Evolutionary conservation across 352 stramenopile genomes (phyloP), one percentile per base, ranked within the genome.

Genomic region (Pythium sukuiense): DNA sequence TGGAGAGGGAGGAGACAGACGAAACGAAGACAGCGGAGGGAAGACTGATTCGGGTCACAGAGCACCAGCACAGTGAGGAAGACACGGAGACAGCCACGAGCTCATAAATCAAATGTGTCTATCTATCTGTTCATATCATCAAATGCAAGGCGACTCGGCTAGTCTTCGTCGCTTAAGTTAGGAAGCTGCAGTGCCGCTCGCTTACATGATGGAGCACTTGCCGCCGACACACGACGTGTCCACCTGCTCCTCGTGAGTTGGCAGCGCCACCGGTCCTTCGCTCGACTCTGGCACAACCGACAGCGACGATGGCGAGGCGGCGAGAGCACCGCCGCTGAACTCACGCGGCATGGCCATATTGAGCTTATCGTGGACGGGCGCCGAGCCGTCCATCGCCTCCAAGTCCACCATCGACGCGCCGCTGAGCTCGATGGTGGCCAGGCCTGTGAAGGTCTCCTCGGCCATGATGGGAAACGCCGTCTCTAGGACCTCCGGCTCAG

Each of bases 181-280:
- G 24, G 43, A 50, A 27, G 18, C 18, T 27, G n/a, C 20, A 24
- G 41, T 32, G 6, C 33, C 2, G 9, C 13, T 12, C 3, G 39
- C 18, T 60, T 80, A 90, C 81, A 88, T 88, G 77, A 90, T 57
- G 64, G 62, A 59, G 76, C 81, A 90, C 59, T 73, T 73, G 45
- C 45, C 45, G 57, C 69, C 63, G 62, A 71, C 77, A 49, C 80
- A 85, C 18, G 66, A 67, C 49, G 76, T 77, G 48, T 86, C 70
- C 11, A 88, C 32, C 41, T 65, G 70, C 52, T 77, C 73, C 12
- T 75, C 69, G 48, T 49, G 63, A 43, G 59, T 57, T 2, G 46
- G 59, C 24, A 63, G 65, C 41, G 43, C 9, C 9, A 65, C 43
- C 43, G 55, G 46, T 14, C 33, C 50, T 16, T 41, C 53, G n/a